Evolutionary conservation across 129 eudicot genomes (phyloP), one percentile per base, ranked within the genome.

Genomic region (Artemisia argyi): DNA sequence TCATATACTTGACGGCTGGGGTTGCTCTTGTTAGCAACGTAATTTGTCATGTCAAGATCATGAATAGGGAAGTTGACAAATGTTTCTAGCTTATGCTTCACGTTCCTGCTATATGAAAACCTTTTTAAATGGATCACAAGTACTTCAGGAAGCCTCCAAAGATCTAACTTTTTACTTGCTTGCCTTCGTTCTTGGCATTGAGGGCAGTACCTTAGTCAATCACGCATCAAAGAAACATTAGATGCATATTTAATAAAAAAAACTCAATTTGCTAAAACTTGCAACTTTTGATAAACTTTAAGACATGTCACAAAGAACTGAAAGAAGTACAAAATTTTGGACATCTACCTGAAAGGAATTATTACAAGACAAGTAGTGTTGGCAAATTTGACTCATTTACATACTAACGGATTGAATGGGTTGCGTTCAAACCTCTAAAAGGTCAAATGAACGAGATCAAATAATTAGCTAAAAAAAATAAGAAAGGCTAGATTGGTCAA

Each of bases 121-220:
- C 98, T 82, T 78, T 93, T 93, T 19, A 93, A 84, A 83, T 93
- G 97, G 71, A 93, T 89, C 49, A 93, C 98, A 47, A 90, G 92
- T 42, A 93, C 98, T 80, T 93, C 90, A 0, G 97, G 98, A 65
- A 93, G 97, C 86, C 98, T 93, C 98, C 98, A 93, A 18, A 93
- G 90, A 75, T 93, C 98, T 59, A 93, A 84, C 80, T 93, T 93
- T 84, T 93, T 93, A 75, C 97, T 89, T 10, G 98, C 98, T 77
- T 93, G 98, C 80, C 98, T 85, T 81, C 88, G 79, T 78, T 93
- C 98, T 83, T 93, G 83, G 82, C 98, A 93, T 80, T 70, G 92
- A 69, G 98, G 97, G 72, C 98, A 93, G 50, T 76, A 89, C 98
- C 98, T 93, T 61, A 81, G 84, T 52, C 64, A 82, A 18, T 57